phyloP scores from a whole-genome alignment of 352 stramenopile species.

The Thraustotheca clavata region DNA sequence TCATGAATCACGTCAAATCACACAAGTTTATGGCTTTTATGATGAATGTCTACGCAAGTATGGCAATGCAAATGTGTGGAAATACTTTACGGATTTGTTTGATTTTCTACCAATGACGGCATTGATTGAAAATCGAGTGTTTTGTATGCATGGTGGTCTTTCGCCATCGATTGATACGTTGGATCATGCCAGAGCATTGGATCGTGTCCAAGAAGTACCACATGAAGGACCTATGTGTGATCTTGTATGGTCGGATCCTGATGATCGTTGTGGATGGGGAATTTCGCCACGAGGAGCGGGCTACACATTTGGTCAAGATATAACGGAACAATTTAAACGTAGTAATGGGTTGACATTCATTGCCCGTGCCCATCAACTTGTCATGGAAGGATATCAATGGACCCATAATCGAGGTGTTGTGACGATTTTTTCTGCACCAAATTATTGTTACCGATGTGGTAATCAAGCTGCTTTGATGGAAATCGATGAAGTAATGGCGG shows the following conservation, averaged over 20 bases:
- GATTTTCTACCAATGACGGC: constrained; percentile 84
- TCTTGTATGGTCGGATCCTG: constrained; percentile 82
- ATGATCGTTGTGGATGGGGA: constrained; percentile 80
- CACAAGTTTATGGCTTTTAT: constrained; percentile 60
- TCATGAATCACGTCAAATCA: constrained; percentile 53
- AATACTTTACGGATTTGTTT: constrained; percentile 87
- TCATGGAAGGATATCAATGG: constrained; percentile 93
- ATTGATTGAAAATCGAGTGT: constrained; percentile 83
- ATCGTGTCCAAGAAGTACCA: constrained; percentile 81
- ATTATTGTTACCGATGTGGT: constrained; percentile 94
- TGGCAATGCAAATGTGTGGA: constrained; percentile 84
- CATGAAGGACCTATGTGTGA: constrained; percentile 85
- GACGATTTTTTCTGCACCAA: constrained; percentile 90
- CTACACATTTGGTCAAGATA: constrained; percentile 84
- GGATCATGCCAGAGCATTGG: constrained; percentile 72
- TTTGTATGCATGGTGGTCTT: constrained; percentile 85
- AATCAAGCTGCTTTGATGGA: constrained; percentile 95
- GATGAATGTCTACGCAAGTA: constrained; percentile 67
- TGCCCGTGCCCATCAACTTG: constrained; percentile 80
- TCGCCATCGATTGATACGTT: constrained; percentile 84
- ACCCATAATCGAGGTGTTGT: constrained; percentile 88
- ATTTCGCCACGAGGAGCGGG: constrained; percentile 78
- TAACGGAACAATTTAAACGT: constrained; percentile 85
- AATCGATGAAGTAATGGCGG: constrained; percentile 88
- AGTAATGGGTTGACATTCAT: constrained; percentile 86